Evolutionary conservation across 306 rosid genomes (phyloP), one percentile per base, ranked within the genome.

Genomic region (Lotus japonicus): DNA sequence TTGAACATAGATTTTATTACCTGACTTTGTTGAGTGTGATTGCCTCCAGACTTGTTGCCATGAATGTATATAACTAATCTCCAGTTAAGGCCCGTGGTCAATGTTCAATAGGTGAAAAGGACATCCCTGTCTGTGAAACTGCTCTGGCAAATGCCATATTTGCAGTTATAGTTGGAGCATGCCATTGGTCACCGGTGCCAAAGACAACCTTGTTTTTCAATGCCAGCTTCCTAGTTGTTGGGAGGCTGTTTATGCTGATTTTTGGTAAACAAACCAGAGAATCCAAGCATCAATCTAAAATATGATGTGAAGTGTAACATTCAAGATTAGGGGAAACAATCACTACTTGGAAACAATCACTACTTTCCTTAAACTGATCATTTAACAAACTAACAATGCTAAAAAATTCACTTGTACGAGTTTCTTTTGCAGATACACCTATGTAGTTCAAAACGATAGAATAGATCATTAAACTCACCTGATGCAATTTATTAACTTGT

Each of bases 91-190:
- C 98, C 75, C 96, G 82, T 1, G 96, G 96, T 80, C 87, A 80
- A 71, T 94, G 98, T 70, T 81, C 85, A 18, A 88, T 80, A 39
- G 90, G 81, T 68, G 78, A 82, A 73, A 94, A 85, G 64, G 98
- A 90, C 97, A 90, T 86, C 74, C 96, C 98, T 2, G 95, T 88
- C 72, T 90, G 98, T 7, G 98, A 88, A 79, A 94, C 78, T 60
- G 98, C 98, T 75, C 97, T 79, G 49, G 81, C 96, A 70, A 90
- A 94, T 14, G 92, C 92, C 97, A 94, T 90, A 77, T 94, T 94
- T 23, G 98, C 98, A 10, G 96, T 88, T 58, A 88, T 71, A 73
- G 97, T 90, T 15, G 97, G 94, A 74, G 96, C 94, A 51, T 53
- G 82, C 88, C 94, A 94, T 70, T 71, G 60, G 81, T 90, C 98